Base-by-base conservation (phyloP, 305 asterid genomes). In the Fraxinus paxiana region DNA sequence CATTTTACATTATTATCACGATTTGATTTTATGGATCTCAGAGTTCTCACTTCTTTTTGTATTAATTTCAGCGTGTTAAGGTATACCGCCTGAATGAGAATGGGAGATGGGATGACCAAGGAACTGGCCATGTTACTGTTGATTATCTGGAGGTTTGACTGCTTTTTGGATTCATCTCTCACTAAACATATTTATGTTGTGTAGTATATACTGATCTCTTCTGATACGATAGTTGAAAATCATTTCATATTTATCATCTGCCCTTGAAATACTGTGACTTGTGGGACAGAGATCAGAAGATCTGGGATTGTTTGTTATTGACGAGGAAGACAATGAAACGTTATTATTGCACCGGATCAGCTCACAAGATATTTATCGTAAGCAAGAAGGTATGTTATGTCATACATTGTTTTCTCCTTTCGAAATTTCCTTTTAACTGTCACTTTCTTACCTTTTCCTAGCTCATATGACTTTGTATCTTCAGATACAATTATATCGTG, bases 81-180 rank as follows among this genome's bases (percentile, higher is more conserved):
- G 97, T 96, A 65, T 96, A 96, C 84, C 97, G 97, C 43, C 88
- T 92, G 87, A 94, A 87, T 88, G 99, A 87, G 65, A 95, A 96
- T 76, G 98, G 98, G 41, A 94, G 92, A 89, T 96, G 99, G 99
- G 99, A 94, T 85, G 99, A 96, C 87, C 98, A 94, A 92, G 99
- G 99, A 86, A 96, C 99, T 83, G 99, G 99, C 83, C 98, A 94
- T 74, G 95, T 96, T 82, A 89, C 91, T 83, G 92, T 96, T 86
- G 97, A 94, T 87, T 96, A 89, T 88, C 78, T 92, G 83, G 97
- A 96, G 97, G 99, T 92, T 77, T 69, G 87, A 67, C 61, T 74
- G 13, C 77, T 76, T 67, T 51, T 43, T 43, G 63, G 24, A 65
- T 63, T 35, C 33, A 18, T 56, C 38, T 26, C 37, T 69, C 38